Evolutionary conservation across 192 early-diverging fungal species (phyloP).

Genomic region (Backusella circina): DNA sequence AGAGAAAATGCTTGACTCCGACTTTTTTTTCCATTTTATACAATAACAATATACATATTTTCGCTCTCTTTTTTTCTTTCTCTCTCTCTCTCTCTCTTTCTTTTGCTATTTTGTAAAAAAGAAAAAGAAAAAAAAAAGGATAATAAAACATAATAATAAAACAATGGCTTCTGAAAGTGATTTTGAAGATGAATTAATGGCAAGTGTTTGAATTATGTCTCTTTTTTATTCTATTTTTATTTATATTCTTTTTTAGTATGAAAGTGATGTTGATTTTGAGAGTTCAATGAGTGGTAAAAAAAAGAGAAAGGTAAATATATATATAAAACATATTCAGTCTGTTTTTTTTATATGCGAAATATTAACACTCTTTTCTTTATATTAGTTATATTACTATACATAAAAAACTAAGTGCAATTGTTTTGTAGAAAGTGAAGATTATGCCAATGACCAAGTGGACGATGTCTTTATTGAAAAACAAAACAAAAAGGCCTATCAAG

Average conservation of each 20-base stretch:
- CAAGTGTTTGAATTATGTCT: conserved; percentile 14
- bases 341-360: neutral
- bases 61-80: neutral
- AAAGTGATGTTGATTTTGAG: neutral
- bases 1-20: neutral
- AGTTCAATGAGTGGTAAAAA: conserved; percentile 12
- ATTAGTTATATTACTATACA: no score
- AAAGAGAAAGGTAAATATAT: neutral
- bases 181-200: conserved; percentile 21
- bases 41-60: neutral
- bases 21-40: neutral
- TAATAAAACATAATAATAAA: neutral
- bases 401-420: no score
- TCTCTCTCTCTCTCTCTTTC: neutral
- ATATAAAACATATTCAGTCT: neutral
- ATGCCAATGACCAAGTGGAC: conserved; percentile 50
- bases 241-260: neutral
- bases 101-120: neutral
- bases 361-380: neutral
- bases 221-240: neutral
- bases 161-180: conserved; percentile 36
- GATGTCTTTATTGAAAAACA: conserved; percentile 62
- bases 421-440: conserved; percentile 10
- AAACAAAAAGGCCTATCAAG: conserved; percentile 64
- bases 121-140: neutral